Evolutionary conservation across 805 yeast species (phyloP), one percentile per base, ranked within the genome.

Genomic region (Hanseniaspora clermontiae): DNA sequence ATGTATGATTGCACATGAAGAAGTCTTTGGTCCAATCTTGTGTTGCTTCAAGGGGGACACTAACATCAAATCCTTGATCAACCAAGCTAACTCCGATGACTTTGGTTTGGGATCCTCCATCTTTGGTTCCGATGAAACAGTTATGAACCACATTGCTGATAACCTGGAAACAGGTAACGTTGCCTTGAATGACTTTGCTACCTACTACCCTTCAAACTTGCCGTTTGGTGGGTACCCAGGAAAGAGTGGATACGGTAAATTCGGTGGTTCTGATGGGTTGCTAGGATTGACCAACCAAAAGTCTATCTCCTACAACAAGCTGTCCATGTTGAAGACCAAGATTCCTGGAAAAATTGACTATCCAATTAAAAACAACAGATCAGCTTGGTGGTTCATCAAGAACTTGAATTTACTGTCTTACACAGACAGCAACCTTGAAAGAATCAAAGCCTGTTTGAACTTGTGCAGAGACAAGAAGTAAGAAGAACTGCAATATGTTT

Each of bases 211-310:
- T 38, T 90, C 96, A 62, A 98, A 93, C 70, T 75, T 93, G 62
- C 99, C 99, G 36, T 93, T 93, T 71, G 99, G 99, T 55, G 99
- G 99, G 34, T 79, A 79, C 31, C 83, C 83, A 62, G 93, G 89
- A 48, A 51, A 51, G 39, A 85, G 95, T 6, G 99, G 99, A 0
- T 93, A 89, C 66, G 98, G 98, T 57, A 91, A 91, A 67, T 93
- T 93, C 72, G 96, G 96, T 24, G 99, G 99, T 49, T 95, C 84
- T 66, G 99, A 93, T 74, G 99, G 99, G 1, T 74, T 93, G 45
- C 79, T 87, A 43, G 97, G 96, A 0, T 73, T 93, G 47, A 91
- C 97, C 68, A 76, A 82, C 57, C 86, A 88, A 55, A 93, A 93
- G 66, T 82, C 95, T 46, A 79, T 93, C 3, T 89, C 96, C 59